These are phyloP conservation scores for Huntiella bhutanensis DNA, from an alignment of 2,329 filamentous ascomycete genomes.

Conservation along the genomic window DNA sequence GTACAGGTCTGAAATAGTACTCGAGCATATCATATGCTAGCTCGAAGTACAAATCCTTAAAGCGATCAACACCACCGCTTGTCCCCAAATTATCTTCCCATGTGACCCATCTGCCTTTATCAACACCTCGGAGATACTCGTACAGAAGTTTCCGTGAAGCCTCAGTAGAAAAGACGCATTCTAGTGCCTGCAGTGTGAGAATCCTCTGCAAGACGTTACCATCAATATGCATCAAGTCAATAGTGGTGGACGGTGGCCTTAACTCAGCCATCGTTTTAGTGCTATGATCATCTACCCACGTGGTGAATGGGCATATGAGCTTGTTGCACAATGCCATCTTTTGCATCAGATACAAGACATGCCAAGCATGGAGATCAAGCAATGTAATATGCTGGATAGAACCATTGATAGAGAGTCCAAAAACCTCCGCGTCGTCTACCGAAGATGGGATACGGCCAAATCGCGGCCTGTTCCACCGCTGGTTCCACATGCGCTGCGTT, in stretches of 20 bases:
- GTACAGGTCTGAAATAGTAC: conserved; percentile 30
- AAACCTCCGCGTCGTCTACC: conserved; percentile 28
- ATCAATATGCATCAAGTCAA: conserved; percentile 37
- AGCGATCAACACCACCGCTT: conserved; percentile 13
- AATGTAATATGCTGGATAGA: conserved; percentile 51
- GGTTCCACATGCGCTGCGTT: conserved; percentile 33
- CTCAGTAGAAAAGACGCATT: conserved; percentile 21
- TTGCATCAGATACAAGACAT: conserved; percentile 54
- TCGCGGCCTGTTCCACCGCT: conserved; percentile 17
- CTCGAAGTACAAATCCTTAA: conserved; percentile 22
- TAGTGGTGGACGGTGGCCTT: conserved; percentile 20
- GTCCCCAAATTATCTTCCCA: conserved; percentile 20
- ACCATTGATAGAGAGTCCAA: conserved; percentile 53
- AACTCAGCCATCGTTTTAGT: conserved; percentile 1
- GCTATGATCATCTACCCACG: neutral
- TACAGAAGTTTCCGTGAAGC: conserved; percentile 23
- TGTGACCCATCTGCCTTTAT: conserved; percentile 20
- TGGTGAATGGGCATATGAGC: conserved; percentile 6
- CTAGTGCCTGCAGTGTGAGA: conserved; percentile 26
- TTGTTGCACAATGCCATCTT: conserved; percentile 33
- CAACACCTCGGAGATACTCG: conserved; percentile 30
- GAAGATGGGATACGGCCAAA: conserved; percentile 27
- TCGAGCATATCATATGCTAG: conserved; percentile 35
- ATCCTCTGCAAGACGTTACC: conserved; percentile 44
- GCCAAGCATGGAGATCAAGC: conserved; percentile 42